Evolutionary conservation across 768 basidiomycete species (phyloP).

Genomic region (Phanerochaete carnosa): DNA sequence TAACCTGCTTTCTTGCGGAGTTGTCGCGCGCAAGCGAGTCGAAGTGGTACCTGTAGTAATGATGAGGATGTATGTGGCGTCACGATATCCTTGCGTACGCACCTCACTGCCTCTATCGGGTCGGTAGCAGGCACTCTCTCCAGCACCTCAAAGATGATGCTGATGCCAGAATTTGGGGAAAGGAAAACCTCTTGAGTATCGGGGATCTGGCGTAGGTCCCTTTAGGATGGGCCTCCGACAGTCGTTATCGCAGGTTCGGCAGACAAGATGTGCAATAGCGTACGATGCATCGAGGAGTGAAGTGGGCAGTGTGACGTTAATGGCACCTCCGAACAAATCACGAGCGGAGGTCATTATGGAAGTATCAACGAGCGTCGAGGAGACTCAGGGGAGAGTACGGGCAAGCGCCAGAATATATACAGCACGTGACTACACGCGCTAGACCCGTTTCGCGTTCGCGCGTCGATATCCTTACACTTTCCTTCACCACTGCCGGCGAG

Average conservation of each 20-base stretch:
- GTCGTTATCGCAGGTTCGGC: not conserved
- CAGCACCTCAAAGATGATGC: conserved; percentile 83
- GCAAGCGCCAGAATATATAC: not conserved
- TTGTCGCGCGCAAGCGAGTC: conserved; percentile 91
- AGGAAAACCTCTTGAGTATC: conserved; percentile 95
- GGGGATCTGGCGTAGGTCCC: conserved; percentile 79
- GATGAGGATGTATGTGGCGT: conserved; percentile 5
- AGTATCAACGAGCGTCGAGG: conserved; percentile 5
- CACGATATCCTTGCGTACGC: conserved; percentile 2
- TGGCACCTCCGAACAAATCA: conserved; percentile 85
- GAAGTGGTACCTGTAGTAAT: conserved; percentile 78
- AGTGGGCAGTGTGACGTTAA: conserved; percentile 54
- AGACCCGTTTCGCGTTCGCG: conserved; percentile 4
- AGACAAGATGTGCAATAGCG: conserved; percentile 25
- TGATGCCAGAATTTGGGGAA: conserved; percentile 61
- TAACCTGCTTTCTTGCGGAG: conserved; percentile 49
- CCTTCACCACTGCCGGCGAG: not conserved
- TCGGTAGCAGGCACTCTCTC: conserved; percentile 61
- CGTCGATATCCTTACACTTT: not conserved
- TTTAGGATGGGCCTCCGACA: conserved; percentile 22
- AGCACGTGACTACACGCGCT: conserved; percentile 6
- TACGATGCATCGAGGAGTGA: conserved; percentile 84
- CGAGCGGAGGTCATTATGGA: conserved; percentile 26
- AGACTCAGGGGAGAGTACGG: not conserved
- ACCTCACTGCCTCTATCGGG: conserved; percentile 69